Evolutionary conservation across 208 protist species (phyloP).

Genomic region (Strigomonas galati): DNA sequence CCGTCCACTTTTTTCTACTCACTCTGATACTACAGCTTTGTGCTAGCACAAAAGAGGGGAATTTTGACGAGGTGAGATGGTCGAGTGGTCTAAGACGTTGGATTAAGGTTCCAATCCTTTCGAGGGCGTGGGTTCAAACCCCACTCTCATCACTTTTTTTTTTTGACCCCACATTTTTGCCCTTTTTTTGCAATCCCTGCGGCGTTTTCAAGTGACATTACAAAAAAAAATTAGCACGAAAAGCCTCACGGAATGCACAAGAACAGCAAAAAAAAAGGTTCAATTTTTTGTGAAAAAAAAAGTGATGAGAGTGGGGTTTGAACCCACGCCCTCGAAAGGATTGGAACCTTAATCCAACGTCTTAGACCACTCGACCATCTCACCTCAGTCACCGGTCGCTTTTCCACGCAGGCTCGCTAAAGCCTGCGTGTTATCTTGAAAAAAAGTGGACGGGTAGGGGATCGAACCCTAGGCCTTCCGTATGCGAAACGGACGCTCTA

Average conservation of each 20-base stretch:
- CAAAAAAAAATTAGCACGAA: constrained; percentile 5
- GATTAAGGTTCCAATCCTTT: constrained; percentile 71
- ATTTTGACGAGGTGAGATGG: constrained; percentile 42
- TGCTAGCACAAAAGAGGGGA: no score
- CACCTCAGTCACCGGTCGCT: constrained; percentile 1
- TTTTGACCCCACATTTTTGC: background rate
- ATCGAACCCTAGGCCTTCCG: constrained; percentile 16
- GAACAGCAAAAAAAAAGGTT: background rate
- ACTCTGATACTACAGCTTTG: no score
- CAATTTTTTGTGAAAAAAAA: constrained; percentile 7
- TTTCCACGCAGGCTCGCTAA: no score
- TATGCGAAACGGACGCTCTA: constrained; percentile 17
- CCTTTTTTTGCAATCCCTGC: background rate
- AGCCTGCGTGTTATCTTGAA: no score
- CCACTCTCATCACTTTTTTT: constrained; percentile 59
- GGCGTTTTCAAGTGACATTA: background rate
- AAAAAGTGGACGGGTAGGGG: constrained; percentile 14
- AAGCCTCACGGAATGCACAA: no score
- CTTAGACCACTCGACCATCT: constrained; percentile 26
- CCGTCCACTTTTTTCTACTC: constrained; percentile 22
- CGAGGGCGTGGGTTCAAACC: constrained; percentile 66
- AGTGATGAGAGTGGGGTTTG: constrained; percentile 25
- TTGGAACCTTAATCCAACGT: constrained; percentile 26
- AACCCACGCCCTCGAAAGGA: constrained; percentile 25
- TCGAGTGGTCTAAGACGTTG: constrained; percentile 71